phyloP scores from a whole-genome alignment of 1,284 basidiomycete genomes.

The Apiotrichum montevideense region DNA sequence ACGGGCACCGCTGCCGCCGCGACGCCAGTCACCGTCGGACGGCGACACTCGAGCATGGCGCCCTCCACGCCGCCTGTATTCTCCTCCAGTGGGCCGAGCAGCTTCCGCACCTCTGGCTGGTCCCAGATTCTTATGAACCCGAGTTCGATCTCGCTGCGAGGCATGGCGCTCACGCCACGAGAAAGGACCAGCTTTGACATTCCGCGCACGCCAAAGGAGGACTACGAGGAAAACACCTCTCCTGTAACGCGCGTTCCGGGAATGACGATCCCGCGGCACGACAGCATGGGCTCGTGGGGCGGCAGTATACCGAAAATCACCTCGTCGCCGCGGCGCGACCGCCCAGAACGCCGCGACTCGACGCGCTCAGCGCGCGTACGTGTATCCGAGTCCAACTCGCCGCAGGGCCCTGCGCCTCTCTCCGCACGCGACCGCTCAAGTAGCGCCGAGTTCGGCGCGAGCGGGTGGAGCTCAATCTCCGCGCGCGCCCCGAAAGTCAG shows the following conservation, averaged over 20 bases:
- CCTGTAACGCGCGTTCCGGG: not conserved
- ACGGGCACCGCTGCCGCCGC: not conserved
- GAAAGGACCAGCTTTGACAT: conserved; percentile 33
- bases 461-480: conserved; percentile 1
- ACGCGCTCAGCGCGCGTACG: not conserved
- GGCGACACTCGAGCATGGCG: conserved; percentile 3
- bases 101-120: conserved; percentile 37
- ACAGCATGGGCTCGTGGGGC: not conserved
- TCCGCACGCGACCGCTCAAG: not conserved
- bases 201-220: conserved; percentile 13
- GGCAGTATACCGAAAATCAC: not conserved
- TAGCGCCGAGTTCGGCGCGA: not conserved
- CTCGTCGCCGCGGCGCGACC: not conserved
- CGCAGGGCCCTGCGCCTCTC: not conserved
- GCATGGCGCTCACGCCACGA: conserved; percentile 31
- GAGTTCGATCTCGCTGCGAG: conserved; percentile 28
- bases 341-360: conserved; percentile 6
- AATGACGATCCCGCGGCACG: conserved; percentile 5
- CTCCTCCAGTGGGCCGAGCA: conserved; percentile 8
- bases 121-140: conserved; percentile 37
- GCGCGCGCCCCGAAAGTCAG: conserved; percentile 18
- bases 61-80: conserved; percentile 1
- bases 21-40: not conserved
- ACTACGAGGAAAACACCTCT: conserved; percentile 1
- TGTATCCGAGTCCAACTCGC: not conserved